A percentile compares a stretch with the other conserved stretches of the same genome.
Conservation (phyloP, 1,284 basidiomycete species). For the Ganoderma lucidum region DNA sequence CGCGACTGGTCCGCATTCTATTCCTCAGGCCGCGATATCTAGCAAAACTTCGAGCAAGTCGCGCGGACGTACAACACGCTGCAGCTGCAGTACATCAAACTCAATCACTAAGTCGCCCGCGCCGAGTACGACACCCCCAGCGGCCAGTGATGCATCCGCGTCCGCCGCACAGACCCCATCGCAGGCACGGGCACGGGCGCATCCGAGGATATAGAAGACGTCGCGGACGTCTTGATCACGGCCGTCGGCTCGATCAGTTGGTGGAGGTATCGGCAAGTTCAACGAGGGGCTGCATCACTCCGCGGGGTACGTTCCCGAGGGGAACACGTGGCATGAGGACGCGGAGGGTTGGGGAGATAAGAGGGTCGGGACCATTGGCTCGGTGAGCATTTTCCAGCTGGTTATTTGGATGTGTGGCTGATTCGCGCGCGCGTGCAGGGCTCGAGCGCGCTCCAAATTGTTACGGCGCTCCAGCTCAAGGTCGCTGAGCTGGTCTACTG, state of each 20-base stretch:
- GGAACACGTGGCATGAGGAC: constrained; percentile 54
- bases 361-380: constrained; percentile 67
- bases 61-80: constrained; percentile 68
- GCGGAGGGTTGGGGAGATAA: constrained; percentile 62
- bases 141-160: constrained; percentile 62
- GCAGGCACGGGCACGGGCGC: constrained; percentile 32
- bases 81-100: constrained; percentile 57
- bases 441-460: constrained; percentile 70
- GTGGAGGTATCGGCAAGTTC: constrained; percentile 62
- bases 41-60: constrained; percentile 56
- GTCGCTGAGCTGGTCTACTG: constrained; percentile 61
- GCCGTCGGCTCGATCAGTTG: constrained; percentile 57
- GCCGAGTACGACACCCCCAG: constrained; percentile 58
- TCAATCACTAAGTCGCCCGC: constrained; percentile 59
- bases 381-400: constrained; percentile 46
- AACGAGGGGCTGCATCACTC: constrained; percentile 61
- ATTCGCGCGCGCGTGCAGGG: constrained; percentile 48
- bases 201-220: constrained; percentile 56
- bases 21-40: constrained; percentile 64
- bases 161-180: constrained; percentile 41
- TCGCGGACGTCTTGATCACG: constrained; percentile 59
- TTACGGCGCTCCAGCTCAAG: constrained; percentile 62
- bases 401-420: too few species aligned
- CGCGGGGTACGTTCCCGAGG: constrained; percentile 61
- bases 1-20: constrained; percentile 68